Base-by-base conservation (phyloP, 495 filamentous ascomycete genomes). In the Copromyces sp. region DNA sequence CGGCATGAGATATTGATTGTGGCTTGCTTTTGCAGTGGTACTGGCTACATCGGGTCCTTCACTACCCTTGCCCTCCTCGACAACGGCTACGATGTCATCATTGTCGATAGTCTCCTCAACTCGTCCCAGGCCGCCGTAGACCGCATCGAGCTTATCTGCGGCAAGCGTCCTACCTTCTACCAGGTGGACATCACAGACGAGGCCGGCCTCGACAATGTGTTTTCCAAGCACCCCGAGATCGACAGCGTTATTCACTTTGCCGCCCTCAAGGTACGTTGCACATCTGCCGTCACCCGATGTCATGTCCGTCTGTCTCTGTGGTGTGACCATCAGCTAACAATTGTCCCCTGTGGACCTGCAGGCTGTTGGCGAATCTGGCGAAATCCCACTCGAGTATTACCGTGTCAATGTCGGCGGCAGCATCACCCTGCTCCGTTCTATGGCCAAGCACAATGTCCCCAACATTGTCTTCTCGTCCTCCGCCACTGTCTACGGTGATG, bases 191-290 rank as follows among this genome's bases (percentile, higher is more conserved):
- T 99, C 78, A 97, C 94, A 73, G 88, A 97, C 80, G 89, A 94
- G 81, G 86, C 87, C 42, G 90, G 84, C 40, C 89, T 98, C 73
- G 93, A 97, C 84, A 89, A 90, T 79, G 92, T 98, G 74, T 98
- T 99, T 81, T 85, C 88, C 74, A 92, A 90, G 69, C 92, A 98
- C 83, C 93, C 94, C 39, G 90, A 93, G 76, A 97, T 99, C 79
- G 93, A 97, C 87, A 96, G 92, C 81, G 95, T 98, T 68, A 98
- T 99, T 73, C 95, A 99, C 85, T 99, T 99, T 81, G 96, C 95
- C 68, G 95, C 95, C 20, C 87, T 99, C 75, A 99, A 99, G 92
- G 94, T 93, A 82, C 73, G 87, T 78, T 68, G 69, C 70, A 17
- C 7, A 69, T 42, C 35, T 45, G 42, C 38, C 14, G 14, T 24